Evolutionary conservation across 2,329 filamentous ascomycete species (phyloP), one percentile per base, ranked within the genome.

Genomic region (Hypomyces rosellus): DNA sequence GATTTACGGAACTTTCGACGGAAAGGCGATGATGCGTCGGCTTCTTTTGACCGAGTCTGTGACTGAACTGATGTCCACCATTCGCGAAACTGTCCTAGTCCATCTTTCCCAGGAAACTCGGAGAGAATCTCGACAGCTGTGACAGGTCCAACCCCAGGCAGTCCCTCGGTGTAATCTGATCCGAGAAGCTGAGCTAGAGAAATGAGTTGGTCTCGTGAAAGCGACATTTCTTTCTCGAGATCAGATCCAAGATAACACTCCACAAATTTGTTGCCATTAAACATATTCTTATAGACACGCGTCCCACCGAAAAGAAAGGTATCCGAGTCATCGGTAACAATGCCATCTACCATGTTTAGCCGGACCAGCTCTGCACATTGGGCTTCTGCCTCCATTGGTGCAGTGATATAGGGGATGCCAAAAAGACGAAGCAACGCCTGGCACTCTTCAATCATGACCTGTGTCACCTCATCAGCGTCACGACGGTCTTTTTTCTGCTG

Each of bases 221-320:
- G 80, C 0, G 88, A 89, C 55, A 96, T 85, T 60, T 99, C 95
- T 59, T 87, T 87, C 61, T 95, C 89, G 0, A 99, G 75, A 62
- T 99, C 93, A 0, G 74, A 75, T 2, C 84, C 73, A 9, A 99
- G 78, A 64, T 97, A 99, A 69, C 93, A 97, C 70, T 99, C 93
- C 39, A 99, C 93, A 60, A 89, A 95, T 65, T 99, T 99, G 67
- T 93, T 93, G 60, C 89, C 86, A 69, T 96, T 99, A 76, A 99
- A 99, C 90, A 99, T 95, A 73, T 99, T 99, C 69, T 99, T 99
- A 76, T 99, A 99, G 18, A 99, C 87, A 15, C 92, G 80, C 0
- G 90, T 99, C 36, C 93, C 95, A 15, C 93, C 95, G 66, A 99
- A 99, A 1, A 99, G 79, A 63, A 99, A 99, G 1, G 86, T 95